phyloP scores from a whole-genome alignment of 2,329 filamentous ascomycete genomes.

The Sordariomycetes sp. region DNA sequence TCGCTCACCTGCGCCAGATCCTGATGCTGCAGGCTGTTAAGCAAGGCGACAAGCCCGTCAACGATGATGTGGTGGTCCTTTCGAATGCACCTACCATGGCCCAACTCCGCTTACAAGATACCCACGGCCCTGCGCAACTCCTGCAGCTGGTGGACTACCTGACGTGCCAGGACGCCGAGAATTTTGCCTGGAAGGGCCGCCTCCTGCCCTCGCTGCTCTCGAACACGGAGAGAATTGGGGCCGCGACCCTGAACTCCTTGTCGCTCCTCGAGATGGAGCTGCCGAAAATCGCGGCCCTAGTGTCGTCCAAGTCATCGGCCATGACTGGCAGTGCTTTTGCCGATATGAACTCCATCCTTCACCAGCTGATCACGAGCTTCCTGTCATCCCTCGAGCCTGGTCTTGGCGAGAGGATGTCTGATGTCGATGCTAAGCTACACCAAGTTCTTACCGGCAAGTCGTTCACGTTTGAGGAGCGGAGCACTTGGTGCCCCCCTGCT shows the following conservation, averaged over 20 bases:
- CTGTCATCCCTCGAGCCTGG: conserved; percentile 1
- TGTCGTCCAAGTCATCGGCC: conserved; percentile 34
- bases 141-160: conserved; percentile 36
- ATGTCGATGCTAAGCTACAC: neutral
- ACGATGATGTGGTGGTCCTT: conserved; percentile 29
- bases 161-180: conserved; percentile 18
- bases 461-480: conserved; percentile 1
- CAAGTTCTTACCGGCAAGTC: neutral
- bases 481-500: neutral
- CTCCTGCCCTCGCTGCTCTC: conserved; percentile 33
- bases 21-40: conserved; percentile 22
- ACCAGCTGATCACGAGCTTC: conserved; percentile 24
- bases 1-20: conserved; percentile 43
- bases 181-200: conserved; percentile 25
- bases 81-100: conserved; percentile 28
- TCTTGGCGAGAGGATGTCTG: neutral
- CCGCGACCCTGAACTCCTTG: conserved; percentile 45
- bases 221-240: conserved; percentile 35
- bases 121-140: conserved; percentile 20
- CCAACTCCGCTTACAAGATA: conserved; percentile 23
- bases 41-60: neutral
- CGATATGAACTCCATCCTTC: conserved; percentile 34
- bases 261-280: conserved; percentile 52
- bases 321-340: conserved; percentile 34
- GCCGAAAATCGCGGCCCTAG: conserved; percentile 41